Percentiles rank a stretch among this genome's conserved stretches.
Conservation (phyloP, 139 green algal species). For the Chlorella sp. region DNA sequence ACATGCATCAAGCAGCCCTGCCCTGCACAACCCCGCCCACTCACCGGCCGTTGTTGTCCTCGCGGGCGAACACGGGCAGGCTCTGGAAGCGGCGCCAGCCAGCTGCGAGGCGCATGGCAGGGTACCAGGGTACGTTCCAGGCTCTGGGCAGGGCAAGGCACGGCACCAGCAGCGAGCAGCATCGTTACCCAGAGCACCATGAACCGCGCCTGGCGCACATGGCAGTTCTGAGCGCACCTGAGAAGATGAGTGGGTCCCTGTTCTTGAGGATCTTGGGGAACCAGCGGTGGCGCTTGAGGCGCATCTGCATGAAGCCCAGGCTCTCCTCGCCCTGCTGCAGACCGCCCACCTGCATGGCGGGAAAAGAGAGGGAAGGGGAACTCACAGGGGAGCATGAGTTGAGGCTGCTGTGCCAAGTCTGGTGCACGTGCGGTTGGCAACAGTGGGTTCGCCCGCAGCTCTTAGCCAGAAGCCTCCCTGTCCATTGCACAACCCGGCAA, state of each 20-base stretch:
- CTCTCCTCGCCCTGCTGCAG: constrained; percentile 85
- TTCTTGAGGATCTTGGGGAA: constrained; percentile 90
- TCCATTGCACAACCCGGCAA: too few species aligned
- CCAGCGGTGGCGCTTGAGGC: constrained; percentile 89
- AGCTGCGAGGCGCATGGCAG: constrained; percentile 16
- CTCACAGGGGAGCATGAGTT: too few species aligned
- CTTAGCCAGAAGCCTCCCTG: too few species aligned
- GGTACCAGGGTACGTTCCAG: too few species aligned
- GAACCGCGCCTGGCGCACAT: too few species aligned
- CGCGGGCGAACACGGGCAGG: constrained; percentile 87
- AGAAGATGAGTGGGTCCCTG: constrained; percentile 94
- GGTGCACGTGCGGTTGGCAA: too few species aligned
- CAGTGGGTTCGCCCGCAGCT: too few species aligned
- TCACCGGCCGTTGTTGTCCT: constrained; percentile 90
- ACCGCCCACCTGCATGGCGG: constrained; percentile 86
- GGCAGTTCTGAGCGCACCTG: constrained; percentile 27
- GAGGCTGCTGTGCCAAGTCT: too few species aligned
- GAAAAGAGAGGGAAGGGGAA: background rate
- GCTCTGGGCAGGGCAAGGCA: background rate
- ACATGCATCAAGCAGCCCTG: too few species aligned
- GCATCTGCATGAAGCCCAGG: constrained; percentile 87
- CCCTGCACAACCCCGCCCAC: too few species aligned
- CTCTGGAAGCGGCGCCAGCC: constrained; percentile 97
- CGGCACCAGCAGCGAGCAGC: background rate
- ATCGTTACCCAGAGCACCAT: background rate